Evolutionary conservation across 495 filamentous ascomycete species (phyloP).

Genomic region (Daldinia loculata): DNA sequence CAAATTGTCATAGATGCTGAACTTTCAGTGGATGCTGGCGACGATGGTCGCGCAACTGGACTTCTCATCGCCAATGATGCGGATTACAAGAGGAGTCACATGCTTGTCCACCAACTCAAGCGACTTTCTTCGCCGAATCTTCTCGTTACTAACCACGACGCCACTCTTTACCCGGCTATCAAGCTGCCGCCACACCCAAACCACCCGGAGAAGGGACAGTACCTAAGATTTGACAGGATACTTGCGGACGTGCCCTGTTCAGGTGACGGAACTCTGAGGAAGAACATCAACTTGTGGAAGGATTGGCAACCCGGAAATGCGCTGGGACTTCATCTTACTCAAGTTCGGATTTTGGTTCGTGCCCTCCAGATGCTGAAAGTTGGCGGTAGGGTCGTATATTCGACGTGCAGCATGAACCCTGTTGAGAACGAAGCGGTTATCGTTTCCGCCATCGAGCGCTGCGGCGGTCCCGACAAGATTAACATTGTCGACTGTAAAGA

Average conservation of each 20-base stretch:
- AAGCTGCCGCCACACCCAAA: slow-evolving; percentile 70
- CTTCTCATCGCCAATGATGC: slow-evolving; percentile 93
- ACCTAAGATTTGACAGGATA: slow-evolving; percentile 96
- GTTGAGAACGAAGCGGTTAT: slow-evolving; percentile 97
- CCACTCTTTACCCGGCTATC: slow-evolving; percentile 92
- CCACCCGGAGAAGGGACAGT: slow-evolving; percentile 65
- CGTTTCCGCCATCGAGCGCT: slow-evolving; percentile 81
- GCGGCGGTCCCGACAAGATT: slow-evolving; percentile 84
- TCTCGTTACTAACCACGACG: slow-evolving; percentile 97
- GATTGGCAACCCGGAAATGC: slow-evolving; percentile 89
- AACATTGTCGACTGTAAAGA: slow-evolving; percentile 82
- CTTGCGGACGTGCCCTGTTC: slow-evolving; percentile 97
- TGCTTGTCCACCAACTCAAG: slow-evolving; percentile 97
- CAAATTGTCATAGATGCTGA: slow-evolving; percentile 58
- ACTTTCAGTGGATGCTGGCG: slow-evolving; percentile 65
- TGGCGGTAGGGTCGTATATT: slow-evolving; percentile 93
- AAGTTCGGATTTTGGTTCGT: slow-evolving; percentile 88
- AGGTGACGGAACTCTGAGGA: slow-evolving; percentile 89
- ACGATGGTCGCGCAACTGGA: slow-evolving; percentile 88
- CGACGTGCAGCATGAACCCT: slow-evolving; percentile 97
- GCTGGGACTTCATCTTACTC: slow-evolving; percentile 82
- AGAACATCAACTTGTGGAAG: slow-evolving; percentile 92
- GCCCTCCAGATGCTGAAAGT: slow-evolving; percentile 96
- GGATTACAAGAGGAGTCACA: slow-evolving; percentile 93
- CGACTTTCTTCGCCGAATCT: slow-evolving; percentile 94